Conservation (phyloP, 2,329 filamentous ascomycete species). For the Colletotrichum theobromicola region DNA sequence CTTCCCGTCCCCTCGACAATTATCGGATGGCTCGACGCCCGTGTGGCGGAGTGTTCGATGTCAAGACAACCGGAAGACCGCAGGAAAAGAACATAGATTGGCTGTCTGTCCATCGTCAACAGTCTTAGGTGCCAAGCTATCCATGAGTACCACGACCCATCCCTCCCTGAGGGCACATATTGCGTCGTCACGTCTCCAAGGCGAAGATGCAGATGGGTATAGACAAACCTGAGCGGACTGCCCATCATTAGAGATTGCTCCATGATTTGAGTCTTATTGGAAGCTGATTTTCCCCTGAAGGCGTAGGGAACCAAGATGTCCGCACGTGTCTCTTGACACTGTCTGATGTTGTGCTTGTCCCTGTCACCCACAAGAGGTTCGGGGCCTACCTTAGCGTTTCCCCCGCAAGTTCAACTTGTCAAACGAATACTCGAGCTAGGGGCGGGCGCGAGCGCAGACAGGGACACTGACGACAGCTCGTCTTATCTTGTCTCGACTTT, state of each 20-base stretch:
- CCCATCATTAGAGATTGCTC: neutral
- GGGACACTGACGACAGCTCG: neutral
- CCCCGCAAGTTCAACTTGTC: constrained; percentile 22
- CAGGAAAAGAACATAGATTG: neutral
- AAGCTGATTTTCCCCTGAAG: neutral
- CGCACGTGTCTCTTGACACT: constrained; percentile 12
- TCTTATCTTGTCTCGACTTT: constrained; percentile 4
- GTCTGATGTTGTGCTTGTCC: constrained; percentile 20
- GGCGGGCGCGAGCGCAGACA: neutral
- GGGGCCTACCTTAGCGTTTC: constrained; percentile 15
- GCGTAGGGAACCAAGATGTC: neutral
- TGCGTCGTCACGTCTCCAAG: neutral
- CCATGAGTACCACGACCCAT: neutral
- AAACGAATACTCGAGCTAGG: constrained; percentile 12
- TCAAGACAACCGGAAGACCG: neutral
- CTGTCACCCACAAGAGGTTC: constrained; percentile 8
- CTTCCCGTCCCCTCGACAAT: neutral
- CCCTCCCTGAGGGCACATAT: neutral
- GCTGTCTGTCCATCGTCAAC: neutral
- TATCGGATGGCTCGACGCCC: neutral
- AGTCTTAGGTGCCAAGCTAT: neutral
- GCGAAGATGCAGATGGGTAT: neutral
- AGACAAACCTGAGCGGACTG: neutral
- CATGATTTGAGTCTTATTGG: neutral
- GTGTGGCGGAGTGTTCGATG: neutral